Percentiles rank a stretch among this genome's conserved stretches.
These are phyloP conservation scores for Termitomyces sp. DNA, from an alignment of 768 basidiomycete species.

Conservation along the genomic window DNA sequence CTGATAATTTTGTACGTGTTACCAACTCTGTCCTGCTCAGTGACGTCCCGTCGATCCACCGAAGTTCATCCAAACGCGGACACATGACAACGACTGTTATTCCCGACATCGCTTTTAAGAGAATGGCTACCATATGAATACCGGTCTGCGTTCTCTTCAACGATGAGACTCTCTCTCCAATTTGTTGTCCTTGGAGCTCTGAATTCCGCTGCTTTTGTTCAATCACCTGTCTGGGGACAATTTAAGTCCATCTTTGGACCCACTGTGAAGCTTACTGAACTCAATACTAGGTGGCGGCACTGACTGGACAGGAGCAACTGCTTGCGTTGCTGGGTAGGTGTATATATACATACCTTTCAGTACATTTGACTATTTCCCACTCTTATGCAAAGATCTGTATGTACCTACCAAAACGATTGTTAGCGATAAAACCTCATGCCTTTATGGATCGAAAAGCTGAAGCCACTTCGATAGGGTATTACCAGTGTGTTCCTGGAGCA, in stretches of 20 bases:
- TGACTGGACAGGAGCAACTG: slow-evolving; percentile 35
- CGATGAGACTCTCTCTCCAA: neutral
- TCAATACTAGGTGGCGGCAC: slow-evolving; percentile 15
- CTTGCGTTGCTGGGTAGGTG: slow-evolving; percentile 32
- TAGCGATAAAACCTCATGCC: slow-evolving; percentile 1
- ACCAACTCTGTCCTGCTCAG: neutral
- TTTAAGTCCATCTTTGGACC: slow-evolving; percentile 2
- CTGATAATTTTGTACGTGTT: neutral
- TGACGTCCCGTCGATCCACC: neutral
- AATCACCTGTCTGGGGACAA: slow-evolving; percentile 14
- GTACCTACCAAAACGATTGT: slow-evolving; percentile 24
- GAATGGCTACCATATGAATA: neutral
- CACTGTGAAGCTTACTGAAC: neutral
- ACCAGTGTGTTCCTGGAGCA: slow-evolving; percentile 31
- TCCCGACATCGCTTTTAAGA: neutral
- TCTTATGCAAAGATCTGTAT: slow-evolving; percentile 12
- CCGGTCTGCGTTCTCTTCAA: neutral
- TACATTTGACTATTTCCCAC: neutral
- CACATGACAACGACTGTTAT: neutral
- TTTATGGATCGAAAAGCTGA: neutral
- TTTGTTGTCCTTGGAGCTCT: slow-evolving; percentile 7
- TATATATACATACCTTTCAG: neutral
- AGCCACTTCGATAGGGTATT: slow-evolving; percentile 26
- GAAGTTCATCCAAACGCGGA: neutral
- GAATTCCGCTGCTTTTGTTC: slow-evolving; percentile 6